A percentile compares a stretch with the other conserved stretches of the same genome.
Conservation (phyloP, 2,329 filamentous ascomycete genomes). For the Cryoendolithus antarcticus region DNA sequence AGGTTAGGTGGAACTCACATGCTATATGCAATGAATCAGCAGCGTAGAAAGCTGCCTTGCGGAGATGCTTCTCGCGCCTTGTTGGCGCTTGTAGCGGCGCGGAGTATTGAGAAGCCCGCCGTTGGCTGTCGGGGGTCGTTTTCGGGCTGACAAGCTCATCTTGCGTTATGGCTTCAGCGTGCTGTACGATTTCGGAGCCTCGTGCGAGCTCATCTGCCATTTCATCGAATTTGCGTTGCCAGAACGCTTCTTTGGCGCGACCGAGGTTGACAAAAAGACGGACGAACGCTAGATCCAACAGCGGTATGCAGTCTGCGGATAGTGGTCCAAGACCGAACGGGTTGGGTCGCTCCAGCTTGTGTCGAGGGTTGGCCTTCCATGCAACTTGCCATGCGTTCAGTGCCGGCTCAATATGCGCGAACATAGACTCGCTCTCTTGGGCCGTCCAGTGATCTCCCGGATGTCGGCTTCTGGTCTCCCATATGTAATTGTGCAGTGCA, state of each 20-base stretch:
- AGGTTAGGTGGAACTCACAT: conserved; percentile 72
- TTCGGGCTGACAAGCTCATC: background rate
- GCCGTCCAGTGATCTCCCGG: conserved; percentile 81
- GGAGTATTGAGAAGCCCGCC: conserved; percentile 19
- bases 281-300: conserved; percentile 85
- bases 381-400: conserved; percentile 88
- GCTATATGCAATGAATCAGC: conserved; percentile 84
- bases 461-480: conserved; percentile 88
- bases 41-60: conserved; percentile 91
- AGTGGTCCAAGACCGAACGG: conserved; percentile 70
- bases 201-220: conserved; percentile 79
- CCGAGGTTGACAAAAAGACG: conserved; percentile 88
- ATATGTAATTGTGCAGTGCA: conserved; percentile 93
- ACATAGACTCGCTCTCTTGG: conserved; percentile 91
- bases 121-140: conserved; percentile 4
- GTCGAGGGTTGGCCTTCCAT: conserved; percentile 76
- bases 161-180: conserved; percentile 40
- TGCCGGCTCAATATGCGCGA: conserved; percentile 86
- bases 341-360: conserved; percentile 74
- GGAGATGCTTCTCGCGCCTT: conserved; percentile 72
- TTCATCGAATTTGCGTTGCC: conserved; percentile 84
- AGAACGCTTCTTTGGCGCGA: conserved; percentile 82
- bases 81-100: conserved; percentile 35
- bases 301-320: conserved; percentile 78
- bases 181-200: conserved; percentile 62